Evolutionary conservation across 169 alveolate species (phyloP), one percentile per base, ranked within the genome.

Genomic region (Plasmodium knowlesi): DNA sequence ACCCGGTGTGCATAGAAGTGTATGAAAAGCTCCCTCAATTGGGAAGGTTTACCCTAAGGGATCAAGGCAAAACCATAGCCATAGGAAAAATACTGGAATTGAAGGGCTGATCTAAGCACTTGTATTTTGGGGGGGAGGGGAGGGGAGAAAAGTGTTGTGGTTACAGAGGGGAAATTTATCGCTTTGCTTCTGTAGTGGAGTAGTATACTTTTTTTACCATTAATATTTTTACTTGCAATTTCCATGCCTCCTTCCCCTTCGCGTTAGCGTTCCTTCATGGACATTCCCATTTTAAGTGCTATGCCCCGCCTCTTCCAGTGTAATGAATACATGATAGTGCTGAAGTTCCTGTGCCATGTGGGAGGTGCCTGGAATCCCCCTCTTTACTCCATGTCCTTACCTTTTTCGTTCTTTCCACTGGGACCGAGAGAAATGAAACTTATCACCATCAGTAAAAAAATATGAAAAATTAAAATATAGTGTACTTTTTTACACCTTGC

Each of bases 21-120:
- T 99, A 96, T 94, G 97, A 96, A 57, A 94, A 81, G 30, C 88
- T 98, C 37, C 97, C 98, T 39, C 99, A 98, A 86, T 93, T 99
- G 43, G 99, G 99, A 9, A 96, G 99, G 84, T 98, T 99, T 96
- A 98, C 99, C 19, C 96, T 99, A 72, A 96, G 99, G 67, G 99
- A 98, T 57, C 99, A 98, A 93, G 99, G 99, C 81, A 97, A 97
- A 92, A 97, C 99, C 8, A 97, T 97, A 79, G 99, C 98, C 22
- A 97, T 97, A 54, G 99, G 99, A n/a, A 97, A 97, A 72, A 95
- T 97, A 32, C 85, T 86, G 0, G 93, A 86, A 70, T 34, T 86
- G 30, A 86, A 86, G 70, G 82, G 37, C 0, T 84, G 34, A 71
- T 1, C 16, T 61, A 1, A 12, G 34, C 30, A 25, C 30, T n/a